Base-by-base conservation (phyloP, 2,329 filamentous ascomycete genomes). In the Elsinoe fawcettii region DNA sequence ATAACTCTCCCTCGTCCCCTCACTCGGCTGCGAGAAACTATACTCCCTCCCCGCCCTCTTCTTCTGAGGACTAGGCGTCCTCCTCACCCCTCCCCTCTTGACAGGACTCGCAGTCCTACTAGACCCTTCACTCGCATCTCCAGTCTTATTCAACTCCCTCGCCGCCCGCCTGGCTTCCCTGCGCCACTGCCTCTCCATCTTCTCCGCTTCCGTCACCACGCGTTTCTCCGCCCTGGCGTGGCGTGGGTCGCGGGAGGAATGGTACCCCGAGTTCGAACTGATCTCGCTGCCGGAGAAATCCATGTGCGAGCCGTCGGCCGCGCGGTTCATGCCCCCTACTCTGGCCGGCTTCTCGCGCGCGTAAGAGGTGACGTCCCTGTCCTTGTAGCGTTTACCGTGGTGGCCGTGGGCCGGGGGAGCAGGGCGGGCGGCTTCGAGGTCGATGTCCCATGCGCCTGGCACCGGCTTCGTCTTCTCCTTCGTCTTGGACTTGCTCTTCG, bases 261-360 rank as follows among this genome's bases (percentile, higher is more conserved):
- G 25, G 8, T 20, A 9, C 1, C 16, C 41, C 20, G 20, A 30
- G 16, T 30, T 41, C 9, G 9, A 32, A 41, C 54, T 56, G 54
- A 47, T 49, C 27, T 77, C 80, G 36, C 83, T 82, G 63, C 85
- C 83, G 51, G 85, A 86, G 70, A 88, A 88, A 67, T 95, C 88
- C 79, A 89, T 95, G 63, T 82, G 77, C 59, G 84, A 87, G 60
- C 85, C 87, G 64, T 96, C 92, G 43, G 85, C 80, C 63, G 87
- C 79, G 65, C 86, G 85, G 73, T 97, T 97, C 70, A 97, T 75
- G 18, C 92, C 92, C 34, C 92, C 92, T 1, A 97, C 90, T 54
- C 87, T 81, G 0, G 92, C 92, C 1, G 90, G 77, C 70, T 86
- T 88, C 74, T 97, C 92, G 67, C 90, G 80, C 22, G 91, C 87